phyloP scores from a whole-genome alignment of 164 flowering plant species.

The Berberis thunbergii region DNA sequence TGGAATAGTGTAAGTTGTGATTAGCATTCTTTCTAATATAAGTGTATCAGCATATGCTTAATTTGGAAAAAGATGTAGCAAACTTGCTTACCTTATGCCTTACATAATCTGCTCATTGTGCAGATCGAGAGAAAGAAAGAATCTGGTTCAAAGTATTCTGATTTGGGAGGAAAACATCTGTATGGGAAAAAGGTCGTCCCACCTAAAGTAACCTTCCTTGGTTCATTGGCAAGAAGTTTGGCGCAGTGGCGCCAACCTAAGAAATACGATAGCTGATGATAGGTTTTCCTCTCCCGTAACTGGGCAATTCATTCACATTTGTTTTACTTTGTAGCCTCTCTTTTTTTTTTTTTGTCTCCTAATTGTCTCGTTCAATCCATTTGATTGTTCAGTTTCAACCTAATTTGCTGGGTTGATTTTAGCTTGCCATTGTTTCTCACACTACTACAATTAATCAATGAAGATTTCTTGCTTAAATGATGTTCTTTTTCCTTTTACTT shows the following conservation, averaged over 20 bases:
- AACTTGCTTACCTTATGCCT: background rate
- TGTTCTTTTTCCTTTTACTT: background rate
- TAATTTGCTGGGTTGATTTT: conserved; percentile 19
- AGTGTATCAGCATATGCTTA: background rate
- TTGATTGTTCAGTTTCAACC: conserved; percentile 19
- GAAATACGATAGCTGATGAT: conserved; percentile 39
- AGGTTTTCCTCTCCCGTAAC: conserved; percentile 5
- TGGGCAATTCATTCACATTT: background rate
- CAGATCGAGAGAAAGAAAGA: conserved; percentile 71
- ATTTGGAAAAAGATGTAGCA: background rate
- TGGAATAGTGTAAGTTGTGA: background rate
- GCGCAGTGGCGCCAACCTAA: conserved; percentile 72
- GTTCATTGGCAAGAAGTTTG: conserved; percentile 51
- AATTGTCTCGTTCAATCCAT: conserved; percentile 16
- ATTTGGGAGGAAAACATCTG: conserved; percentile 69
- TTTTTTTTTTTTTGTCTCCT: background rate
- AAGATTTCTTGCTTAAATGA: background rate
- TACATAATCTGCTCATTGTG: conserved; percentile 3
- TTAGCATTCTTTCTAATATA: background rate
- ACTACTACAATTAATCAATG: conserved; percentile 4
- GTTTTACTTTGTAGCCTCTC: conserved; percentile 6
- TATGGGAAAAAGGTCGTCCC: conserved; percentile 54
- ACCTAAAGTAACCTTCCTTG: conserved; percentile 36
- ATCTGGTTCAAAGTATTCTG: conserved; percentile 47
- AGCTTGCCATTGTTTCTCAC: conserved; percentile 13